A percentile compares a stretch with the other conserved stretches of the same genome.
Conservation (phyloP, 345 rosid genomes). For the Hypericum androsaemum region DNA sequence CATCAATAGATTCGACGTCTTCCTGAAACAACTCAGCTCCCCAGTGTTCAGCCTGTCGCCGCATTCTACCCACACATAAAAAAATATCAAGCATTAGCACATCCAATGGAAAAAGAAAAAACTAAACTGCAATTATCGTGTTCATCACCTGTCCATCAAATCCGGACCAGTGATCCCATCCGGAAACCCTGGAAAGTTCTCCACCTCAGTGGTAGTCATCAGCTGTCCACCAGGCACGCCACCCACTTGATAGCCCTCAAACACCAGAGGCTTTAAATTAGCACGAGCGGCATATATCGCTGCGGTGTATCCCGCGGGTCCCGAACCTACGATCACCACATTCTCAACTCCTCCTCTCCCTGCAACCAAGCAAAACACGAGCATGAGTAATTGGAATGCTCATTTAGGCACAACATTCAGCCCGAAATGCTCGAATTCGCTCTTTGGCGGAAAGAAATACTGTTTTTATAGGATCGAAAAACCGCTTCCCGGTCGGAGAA, state of each 20-base stretch:
- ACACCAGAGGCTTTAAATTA: constrained; percentile 93
- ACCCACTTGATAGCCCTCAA: constrained; percentile 91
- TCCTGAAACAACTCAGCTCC: constrained; percentile 90
- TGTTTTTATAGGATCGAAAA: background rate
- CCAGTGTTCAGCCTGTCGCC: constrained; percentile 95
- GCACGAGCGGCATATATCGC: constrained; percentile 98
- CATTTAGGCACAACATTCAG: too few relatives aligned
- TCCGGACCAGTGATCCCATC: constrained; percentile 98
- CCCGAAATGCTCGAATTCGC: too few relatives aligned
- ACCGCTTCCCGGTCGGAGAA: background rate
- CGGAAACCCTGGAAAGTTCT: constrained; percentile 95
- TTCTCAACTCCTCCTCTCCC: constrained; percentile 50
- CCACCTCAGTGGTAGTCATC: constrained; percentile 98
- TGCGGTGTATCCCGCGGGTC: constrained; percentile 97
- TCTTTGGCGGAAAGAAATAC: constrained; percentile 39
- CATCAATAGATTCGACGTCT: constrained; percentile 76
- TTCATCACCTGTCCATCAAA: constrained; percentile 79
- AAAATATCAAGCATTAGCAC: background rate
- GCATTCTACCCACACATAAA: constrained; percentile 47
- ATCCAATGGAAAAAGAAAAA: background rate
- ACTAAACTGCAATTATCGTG: background rate
- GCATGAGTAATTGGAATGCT: too few relatives aligned
- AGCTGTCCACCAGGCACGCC: constrained; percentile 99
- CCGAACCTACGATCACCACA: constrained; percentile 85
- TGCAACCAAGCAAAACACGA: too few relatives aligned